Evolutionary conservation across 2,329 filamentous ascomycete genomes (phyloP).

Genomic region (Plectosphaerella cucumerina): DNA sequence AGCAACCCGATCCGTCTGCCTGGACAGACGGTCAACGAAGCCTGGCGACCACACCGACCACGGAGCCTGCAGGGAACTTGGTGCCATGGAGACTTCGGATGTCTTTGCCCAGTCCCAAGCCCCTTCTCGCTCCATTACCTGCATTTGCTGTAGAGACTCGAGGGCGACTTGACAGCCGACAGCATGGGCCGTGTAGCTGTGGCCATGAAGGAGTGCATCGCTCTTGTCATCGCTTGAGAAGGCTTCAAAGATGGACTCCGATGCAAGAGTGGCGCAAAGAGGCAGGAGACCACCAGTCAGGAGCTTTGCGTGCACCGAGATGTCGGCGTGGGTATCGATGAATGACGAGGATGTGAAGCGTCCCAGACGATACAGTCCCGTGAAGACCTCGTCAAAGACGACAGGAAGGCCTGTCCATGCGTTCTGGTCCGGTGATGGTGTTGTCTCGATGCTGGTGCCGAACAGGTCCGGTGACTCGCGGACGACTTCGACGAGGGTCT

Average conservation of each 20-base stretch:
- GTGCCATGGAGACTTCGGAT: slow-evolving; percentile 14
- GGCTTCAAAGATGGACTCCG: slow-evolving; percentile 65
- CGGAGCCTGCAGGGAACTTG: background rate
- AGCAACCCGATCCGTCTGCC: slow-evolving; percentile 45
- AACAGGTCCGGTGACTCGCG: slow-evolving; percentile 57
- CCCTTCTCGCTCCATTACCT: slow-evolving; percentile 49
- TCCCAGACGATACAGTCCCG: slow-evolving; percentile 77
- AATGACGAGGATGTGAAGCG: slow-evolving; percentile 67
- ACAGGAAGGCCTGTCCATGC: slow-evolving; percentile 72
- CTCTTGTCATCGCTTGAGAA: slow-evolving; percentile 71
- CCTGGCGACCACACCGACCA: slow-evolving; percentile 71
- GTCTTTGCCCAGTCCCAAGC: slow-evolving; percentile 53
- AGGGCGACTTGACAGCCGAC: slow-evolving; percentile 76
- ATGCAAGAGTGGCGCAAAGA: slow-evolving; percentile 71
- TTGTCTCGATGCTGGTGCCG: slow-evolving; percentile 15
- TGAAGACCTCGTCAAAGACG: slow-evolving; percentile 85
- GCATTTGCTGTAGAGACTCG: slow-evolving; percentile 59
- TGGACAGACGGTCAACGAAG: slow-evolving; percentile 57
- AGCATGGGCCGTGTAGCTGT: slow-evolving; percentile 83
- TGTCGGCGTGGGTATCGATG: slow-evolving; percentile 64
- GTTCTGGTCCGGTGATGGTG: slow-evolving; percentile 13
- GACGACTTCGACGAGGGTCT: slow-evolving; percentile 62
- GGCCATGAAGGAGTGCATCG: slow-evolving; percentile 76
- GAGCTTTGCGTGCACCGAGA: slow-evolving; percentile 78
- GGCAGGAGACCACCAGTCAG: slow-evolving; percentile 78